phyloP scores from a whole-genome alignment of 163 green algal species.

The Chlorella variabilis region DNA sequence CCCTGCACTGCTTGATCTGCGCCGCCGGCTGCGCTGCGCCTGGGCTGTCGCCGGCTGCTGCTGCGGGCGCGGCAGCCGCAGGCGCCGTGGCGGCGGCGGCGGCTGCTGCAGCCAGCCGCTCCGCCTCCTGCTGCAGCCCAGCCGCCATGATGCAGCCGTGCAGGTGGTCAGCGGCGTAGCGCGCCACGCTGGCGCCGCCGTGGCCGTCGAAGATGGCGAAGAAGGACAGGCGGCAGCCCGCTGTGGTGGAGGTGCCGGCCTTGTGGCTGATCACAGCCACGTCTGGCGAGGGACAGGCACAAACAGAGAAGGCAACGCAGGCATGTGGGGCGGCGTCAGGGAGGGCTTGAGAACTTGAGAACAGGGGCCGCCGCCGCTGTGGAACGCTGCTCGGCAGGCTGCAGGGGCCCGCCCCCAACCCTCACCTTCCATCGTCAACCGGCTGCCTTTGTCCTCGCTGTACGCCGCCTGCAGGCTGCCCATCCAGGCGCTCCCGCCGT shows the following conservation, averaged over 20 bases:
- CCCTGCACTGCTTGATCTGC: conserved; percentile 33
- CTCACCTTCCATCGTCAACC: conserved; percentile 43
- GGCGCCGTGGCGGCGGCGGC: conserved; percentile 3
- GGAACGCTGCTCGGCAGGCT: too few species aligned
- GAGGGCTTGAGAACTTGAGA: too few species aligned
- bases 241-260: background rate
- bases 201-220: conserved; percentile 69
- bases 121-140: conserved; percentile 42
- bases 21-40: background rate
- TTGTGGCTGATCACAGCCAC: conserved; percentile 15
- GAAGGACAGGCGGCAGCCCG: conserved; percentile 37
- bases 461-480: conserved; percentile 10
- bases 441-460: conserved; percentile 43
- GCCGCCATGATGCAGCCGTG: conserved; percentile 46
- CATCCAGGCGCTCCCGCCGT: background rate
- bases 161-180: conserved; percentile 45
- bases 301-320: background rate
- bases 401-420: too few species aligned
- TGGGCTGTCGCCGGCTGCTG: too few species aligned
- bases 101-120: background rate
- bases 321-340: too few species aligned
- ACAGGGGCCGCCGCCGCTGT: background rate
- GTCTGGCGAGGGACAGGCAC: background rate
- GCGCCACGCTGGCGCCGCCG: conserved; percentile 54
- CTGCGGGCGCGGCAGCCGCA: background rate